These are phyloP conservation scores for Pseudogymnoascus sp. DNA, from an alignment of 2,329 filamentous ascomycete species.

Conservation along the genomic window DNA sequence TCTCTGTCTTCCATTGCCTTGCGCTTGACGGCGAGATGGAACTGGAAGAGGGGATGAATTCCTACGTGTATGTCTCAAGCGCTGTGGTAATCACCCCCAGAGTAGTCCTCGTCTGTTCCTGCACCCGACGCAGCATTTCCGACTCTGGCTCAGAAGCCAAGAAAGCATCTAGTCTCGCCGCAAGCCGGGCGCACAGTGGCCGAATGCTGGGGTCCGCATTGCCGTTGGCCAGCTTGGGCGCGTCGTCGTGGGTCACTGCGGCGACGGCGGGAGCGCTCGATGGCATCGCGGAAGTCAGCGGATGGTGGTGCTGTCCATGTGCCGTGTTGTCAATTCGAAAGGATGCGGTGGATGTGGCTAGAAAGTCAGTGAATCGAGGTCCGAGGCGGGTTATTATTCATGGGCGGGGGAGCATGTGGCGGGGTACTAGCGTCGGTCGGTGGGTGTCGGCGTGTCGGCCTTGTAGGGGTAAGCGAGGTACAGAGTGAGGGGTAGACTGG, in stretches of 20 bases:
- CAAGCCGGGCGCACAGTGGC: conserved; percentile 21
- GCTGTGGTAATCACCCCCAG: conserved; percentile 68
- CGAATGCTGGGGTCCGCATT: conserved; percentile 15
- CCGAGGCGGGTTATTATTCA: conserved; percentile 4
- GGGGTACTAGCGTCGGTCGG: conserved; percentile 2
- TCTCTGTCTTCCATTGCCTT: conserved; percentile 4
- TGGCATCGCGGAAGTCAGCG: conserved; percentile 4
- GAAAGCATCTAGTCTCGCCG: conserved; percentile 22
- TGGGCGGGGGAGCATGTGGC: not conserved
- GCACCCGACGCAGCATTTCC: conserved; percentile 36
- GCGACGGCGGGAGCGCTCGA: conserved; percentile 4
- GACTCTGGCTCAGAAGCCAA: conserved; percentile 20
- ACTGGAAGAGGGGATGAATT: conserved; percentile 14
- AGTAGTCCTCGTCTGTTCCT: conserved; percentile 65
- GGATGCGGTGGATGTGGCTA: not conserved
- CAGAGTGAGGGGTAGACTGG: conserved; percentile 1
- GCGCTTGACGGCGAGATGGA: not conserved
- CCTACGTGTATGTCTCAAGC: conserved; percentile 65
- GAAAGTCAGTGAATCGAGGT: not conserved
- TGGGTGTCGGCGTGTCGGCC: not conserved
- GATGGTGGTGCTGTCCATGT: conserved; percentile 1
- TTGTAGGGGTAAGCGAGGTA: conserved; percentile 4
- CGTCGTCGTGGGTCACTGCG: not conserved
- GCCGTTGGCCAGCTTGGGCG: conserved; percentile 4
- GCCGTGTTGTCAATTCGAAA: not conserved